Evolutionary conservation across 2,329 filamentous ascomycete genomes (phyloP), one percentile per base, ranked within the genome.

Genomic region (Fusarium floridanum): DNA sequence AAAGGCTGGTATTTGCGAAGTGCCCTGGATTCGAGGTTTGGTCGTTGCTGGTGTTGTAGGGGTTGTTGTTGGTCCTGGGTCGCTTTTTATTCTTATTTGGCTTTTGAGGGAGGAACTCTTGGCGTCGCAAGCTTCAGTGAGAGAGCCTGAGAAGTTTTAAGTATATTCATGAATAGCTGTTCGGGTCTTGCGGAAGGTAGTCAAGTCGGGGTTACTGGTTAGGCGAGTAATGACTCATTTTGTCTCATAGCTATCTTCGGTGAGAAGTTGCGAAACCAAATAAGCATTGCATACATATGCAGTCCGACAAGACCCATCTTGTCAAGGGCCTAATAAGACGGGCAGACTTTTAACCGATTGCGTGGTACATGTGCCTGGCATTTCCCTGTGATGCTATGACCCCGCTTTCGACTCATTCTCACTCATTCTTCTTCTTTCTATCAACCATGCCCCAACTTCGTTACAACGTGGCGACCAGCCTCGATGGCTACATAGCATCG

Each of bases 401-500:
- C 60, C 60, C 41, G 16, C 60, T 27, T 34, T 24, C n/a, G 50
- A 55, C 24, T n/a, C 7, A 17, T 34, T n/a, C 17, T 43, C 41
- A 22, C 14, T 43, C 37, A 37, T 41, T 22, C 50, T n/a, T 20
- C 1, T 8, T 16, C 8, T 45, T 11, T 37, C 29, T 22, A 56
- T 11, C 45, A 27, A n/a, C 22, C 27, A 79, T 80, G 68, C 66
- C 73, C 5, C 72, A 65, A 5, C 55, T 82, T 17, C 78, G 80
- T 2, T 84, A 84, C 67, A 81, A 82, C 68, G 73, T 80, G 4
- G 82, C 82, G 22, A 77, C 75, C 3, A 81, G 80, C 12, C 77
- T 84, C 2, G 81, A 84, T 63, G 82, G 82, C 55, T 83, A 76
- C 70, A 83, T 84, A 34, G 81, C 81, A 39, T 79, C 81, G 0